These are phyloP conservation scores for Xerocomus spinulosus DNA, from an alignment of 768 basidiomycete genomes.

Conservation along the genomic window DNA sequence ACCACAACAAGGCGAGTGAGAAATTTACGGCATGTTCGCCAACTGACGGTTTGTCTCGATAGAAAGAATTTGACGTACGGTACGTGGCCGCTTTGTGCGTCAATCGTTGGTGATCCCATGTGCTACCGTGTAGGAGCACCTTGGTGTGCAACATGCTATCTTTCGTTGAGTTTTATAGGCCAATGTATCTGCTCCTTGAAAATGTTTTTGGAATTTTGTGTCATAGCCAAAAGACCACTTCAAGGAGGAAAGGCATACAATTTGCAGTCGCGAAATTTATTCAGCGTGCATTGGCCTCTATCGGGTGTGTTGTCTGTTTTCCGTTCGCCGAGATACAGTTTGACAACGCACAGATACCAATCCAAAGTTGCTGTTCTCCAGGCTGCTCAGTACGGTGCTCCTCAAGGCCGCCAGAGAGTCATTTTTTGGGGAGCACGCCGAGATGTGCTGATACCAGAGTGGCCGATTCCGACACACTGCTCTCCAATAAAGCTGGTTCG, in stretches of 20 bases:
- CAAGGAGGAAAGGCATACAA: slow-evolving; percentile 37
- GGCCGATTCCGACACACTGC: slow-evolving; percentile 61
- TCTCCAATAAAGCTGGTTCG: slow-evolving; percentile 33
- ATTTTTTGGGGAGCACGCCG: slow-evolving; percentile 66
- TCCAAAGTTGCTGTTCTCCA: slow-evolving; percentile 61
- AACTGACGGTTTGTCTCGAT: slow-evolving; percentile 3
- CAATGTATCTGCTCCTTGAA: slow-evolving; percentile 63
- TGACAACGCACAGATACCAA: slow-evolving; percentile 46
- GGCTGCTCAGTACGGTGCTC: slow-evolving; percentile 67
- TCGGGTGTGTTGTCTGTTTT: slow-evolving; percentile 48
- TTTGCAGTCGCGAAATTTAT: slow-evolving; percentile 67
- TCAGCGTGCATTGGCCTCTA: slow-evolving; percentile 49
- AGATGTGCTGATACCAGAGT: slow-evolving; percentile 53
- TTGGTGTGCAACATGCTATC: slow-evolving; percentile 68
- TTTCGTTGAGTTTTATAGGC: slow-evolving; percentile 61
- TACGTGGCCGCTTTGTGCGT: slow-evolving; percentile 17
- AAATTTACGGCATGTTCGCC: neutral
- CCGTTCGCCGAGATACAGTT: neutral
- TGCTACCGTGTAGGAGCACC: slow-evolving; percentile 41
- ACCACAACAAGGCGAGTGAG: slow-evolving; percentile 50
- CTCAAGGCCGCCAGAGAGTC: slow-evolving; percentile 62
- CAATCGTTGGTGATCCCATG: neutral
- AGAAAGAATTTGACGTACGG: slow-evolving; percentile 63
- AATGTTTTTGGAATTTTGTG: slow-evolving; percentile 63
- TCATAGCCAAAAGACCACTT: slow-evolving; percentile 43